phyloP scores from a whole-genome alignment of 768 basidiomycete genomes.

The Phlegmacium glaucopus region DNA sequence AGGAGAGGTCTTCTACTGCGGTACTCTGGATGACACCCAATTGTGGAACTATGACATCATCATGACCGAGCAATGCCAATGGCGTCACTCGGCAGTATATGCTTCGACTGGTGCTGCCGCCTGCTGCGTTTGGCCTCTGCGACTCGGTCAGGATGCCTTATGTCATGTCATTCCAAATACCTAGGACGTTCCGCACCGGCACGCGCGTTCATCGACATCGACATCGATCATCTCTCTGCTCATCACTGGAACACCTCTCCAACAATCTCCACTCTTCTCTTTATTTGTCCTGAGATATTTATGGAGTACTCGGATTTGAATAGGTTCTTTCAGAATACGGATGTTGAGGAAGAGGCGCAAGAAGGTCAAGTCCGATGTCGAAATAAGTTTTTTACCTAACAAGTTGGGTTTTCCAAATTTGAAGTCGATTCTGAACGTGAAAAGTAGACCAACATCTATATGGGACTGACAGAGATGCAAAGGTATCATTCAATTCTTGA shows the following conservation, averaged over 20 bases:
- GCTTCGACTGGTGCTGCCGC: too few species aligned
- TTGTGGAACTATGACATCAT: too few species aligned
- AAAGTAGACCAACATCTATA: constrained; percentile 98
- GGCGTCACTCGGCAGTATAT: too few species aligned
- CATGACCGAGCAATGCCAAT: too few species aligned
- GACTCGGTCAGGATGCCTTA: too few species aligned
- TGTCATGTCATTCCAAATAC: too few species aligned
- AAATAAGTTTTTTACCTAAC: constrained; percentile 94
- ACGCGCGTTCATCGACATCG: too few species aligned
- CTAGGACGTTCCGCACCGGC: too few species aligned
- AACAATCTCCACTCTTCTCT: constrained; percentile 98
- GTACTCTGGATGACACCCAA: too few species aligned
- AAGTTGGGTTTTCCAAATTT: constrained; percentile 6
- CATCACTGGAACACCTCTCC: constrained; percentile 95
- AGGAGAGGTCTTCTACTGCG: too few species aligned
- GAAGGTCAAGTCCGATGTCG: constrained; percentile 94
- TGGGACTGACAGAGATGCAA: constrained; percentile 97
- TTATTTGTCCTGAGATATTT: constrained; percentile 96
- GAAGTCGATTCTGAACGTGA: constrained; percentile 24
- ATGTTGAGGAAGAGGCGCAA: constrained; percentile 80
- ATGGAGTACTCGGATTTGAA: constrained; percentile 92
- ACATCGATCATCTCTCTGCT: constrained; percentile 85
- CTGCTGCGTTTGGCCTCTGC: too few species aligned
- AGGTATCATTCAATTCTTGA: constrained; percentile 94
- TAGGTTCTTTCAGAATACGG: constrained; percentile 69